Evolutionary conservation across 306 rosid genomes (phyloP).

Genomic region (Arachis hypogaea): DNA sequence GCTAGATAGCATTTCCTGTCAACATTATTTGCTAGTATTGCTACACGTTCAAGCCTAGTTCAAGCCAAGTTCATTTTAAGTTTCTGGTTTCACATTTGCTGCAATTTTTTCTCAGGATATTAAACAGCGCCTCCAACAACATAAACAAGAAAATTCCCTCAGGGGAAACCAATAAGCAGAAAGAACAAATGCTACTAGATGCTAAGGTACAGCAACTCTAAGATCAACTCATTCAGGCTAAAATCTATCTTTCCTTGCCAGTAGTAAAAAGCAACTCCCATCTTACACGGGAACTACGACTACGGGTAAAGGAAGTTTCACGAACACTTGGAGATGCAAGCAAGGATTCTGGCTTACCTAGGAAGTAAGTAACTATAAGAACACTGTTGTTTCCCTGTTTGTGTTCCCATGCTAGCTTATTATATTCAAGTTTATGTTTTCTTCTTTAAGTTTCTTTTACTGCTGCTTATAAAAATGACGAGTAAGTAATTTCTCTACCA

Average conservation of each 20-base stretch:
- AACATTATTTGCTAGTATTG: neutral
- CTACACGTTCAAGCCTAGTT: neutral
- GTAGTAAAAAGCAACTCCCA: slow-evolving; percentile 77
- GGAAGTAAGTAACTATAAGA: slow-evolving; percentile 58
- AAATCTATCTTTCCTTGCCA: slow-evolving; percentile 82
- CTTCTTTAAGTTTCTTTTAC: slow-evolving; percentile 21
- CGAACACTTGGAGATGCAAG: slow-evolving; percentile 81
- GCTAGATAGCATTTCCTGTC: slow-evolving; percentile 3
- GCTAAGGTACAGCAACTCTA: slow-evolving; percentile 64
- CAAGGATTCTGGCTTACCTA: slow-evolving; percentile 88
- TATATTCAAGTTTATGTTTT: slow-evolving; percentile 12
- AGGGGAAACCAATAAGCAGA: slow-evolving; percentile 43
- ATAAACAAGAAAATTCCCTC: slow-evolving; percentile 40
- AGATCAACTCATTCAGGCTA: slow-evolving; percentile 90
- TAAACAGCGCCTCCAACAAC: slow-evolving; percentile 45
- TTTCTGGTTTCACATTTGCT: slow-evolving; percentile 20
- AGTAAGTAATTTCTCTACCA: slow-evolving; percentile 10
- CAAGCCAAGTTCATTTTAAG: neutral
- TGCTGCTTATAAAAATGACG: slow-evolving; percentile 12
- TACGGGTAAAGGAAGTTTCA: slow-evolving; percentile 76
- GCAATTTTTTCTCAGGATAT: slow-evolving; percentile 42
- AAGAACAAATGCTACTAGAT: slow-evolving; percentile 55
- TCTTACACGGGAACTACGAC: slow-evolving; percentile 84
- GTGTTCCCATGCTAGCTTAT: slow-evolving; percentile 14
- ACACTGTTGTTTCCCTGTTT: slow-evolving; percentile 14